Evolutionary conservation across 805 yeast species (phyloP), one percentile per base, ranked within the genome.

Genomic region (Candida arabinofermentans): DNA sequence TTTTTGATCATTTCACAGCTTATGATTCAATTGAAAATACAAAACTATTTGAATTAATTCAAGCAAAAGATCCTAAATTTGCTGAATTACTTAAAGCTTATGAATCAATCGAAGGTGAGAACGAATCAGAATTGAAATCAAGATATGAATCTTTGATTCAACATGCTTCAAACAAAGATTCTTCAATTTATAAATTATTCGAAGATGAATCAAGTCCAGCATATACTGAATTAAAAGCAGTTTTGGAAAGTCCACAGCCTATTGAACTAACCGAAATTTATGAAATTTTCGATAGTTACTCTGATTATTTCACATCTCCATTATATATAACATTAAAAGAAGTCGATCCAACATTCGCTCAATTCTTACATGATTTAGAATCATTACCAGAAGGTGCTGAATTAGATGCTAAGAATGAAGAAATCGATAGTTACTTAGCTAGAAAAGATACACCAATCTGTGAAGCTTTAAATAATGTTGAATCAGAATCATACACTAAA

Each of bases 241-340:
- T 59, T 23, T 39, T 56, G 24, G 48, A 49, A 26, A 43, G 48
- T 30, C 59, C 61, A 19, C 42, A 50, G 44, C 62, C 61, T 30
- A 57, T 57, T 38, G 54, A 51, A 38, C 42, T 57, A 14, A 19
- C 38, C 24, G 61, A 58, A 39, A 32, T 58, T n/a, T 53, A 51
- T 39, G 58, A 57, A 40, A 40, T 54, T 13, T 53, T 56, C 21
- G 56, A 55, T 32, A 41, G 39, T 27, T 50, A 48, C 38, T 49
- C 54, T 18, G 59, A 58, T 40, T 55, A 52, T 38, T 51, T 48
- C 32, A 27, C 35, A 1, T 46, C 52, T 24, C 41, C 39, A 21
- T 30, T 54, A 24, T 58, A 43, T 24, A 42, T 37, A 13, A 14
- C 46, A 4, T 31, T 58, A 18, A 36, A 50, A 26, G 37, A 42